Conservation (phyloP, 768 basidiomycete genomes). For the Panaeolus cyanescens region DNA sequence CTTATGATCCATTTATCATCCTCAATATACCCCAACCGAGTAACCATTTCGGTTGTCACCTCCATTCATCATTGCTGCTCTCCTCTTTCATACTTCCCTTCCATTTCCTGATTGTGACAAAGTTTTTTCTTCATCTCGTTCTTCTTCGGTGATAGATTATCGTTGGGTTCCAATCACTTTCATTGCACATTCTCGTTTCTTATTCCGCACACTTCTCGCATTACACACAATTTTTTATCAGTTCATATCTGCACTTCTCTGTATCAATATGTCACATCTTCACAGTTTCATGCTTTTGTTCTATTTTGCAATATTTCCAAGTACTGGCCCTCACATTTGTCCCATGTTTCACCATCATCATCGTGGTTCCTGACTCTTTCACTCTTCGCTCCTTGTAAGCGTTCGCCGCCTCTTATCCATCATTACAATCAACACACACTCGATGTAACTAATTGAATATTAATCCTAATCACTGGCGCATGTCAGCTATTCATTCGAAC, state of each 20-base stretch:
- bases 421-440: not conserved
- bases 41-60: not conserved
- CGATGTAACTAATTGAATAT: not conserved
- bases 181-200: not conserved
- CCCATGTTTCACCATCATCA: not conserved
- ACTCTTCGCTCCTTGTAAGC: not conserved
- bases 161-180: not conserved
- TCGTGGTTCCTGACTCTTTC: not conserved
- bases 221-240: not conserved
- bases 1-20: not conserved
- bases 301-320: not conserved
- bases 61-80: not conserved
- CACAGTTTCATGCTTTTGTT: not conserved
- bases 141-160: not conserved
- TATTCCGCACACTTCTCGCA: not conserved
- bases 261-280: constrained; percentile 2
- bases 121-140: not conserved
- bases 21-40: not conserved
- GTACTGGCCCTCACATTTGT: not conserved
- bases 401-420: not conserved
- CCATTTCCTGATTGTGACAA: not conserved
- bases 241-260: not conserved
- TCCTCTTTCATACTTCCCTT: not conserved
- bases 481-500: not conserved
- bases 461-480: not conserved